These are phyloP conservation scores for Begonia peltatifolia DNA, from an alignment of 306 rosid species.

Conservation along the genomic window DNA sequence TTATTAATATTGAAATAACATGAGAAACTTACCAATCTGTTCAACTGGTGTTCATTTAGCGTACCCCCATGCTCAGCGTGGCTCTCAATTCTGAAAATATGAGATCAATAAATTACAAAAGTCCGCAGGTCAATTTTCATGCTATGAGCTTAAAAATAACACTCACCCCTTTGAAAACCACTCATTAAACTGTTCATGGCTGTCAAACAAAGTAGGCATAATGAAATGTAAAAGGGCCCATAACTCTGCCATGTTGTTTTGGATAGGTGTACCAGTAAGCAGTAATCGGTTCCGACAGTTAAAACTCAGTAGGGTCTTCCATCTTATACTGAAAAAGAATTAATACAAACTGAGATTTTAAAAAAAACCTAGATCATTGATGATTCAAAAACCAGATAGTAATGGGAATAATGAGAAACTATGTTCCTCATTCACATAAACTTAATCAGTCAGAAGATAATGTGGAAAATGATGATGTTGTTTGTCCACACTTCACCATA, in stretches of 20 bases:
- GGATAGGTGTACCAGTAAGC: conserved; percentile 94
- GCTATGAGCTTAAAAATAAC: conserved; percentile 10
- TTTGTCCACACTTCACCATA: no score
- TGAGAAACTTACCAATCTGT: conserved; percentile 65
- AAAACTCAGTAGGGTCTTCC: conserved; percentile 98
- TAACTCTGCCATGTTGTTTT: conserved; percentile 97
- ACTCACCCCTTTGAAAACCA: conserved; percentile 98
- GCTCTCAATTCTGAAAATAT: conserved; percentile 60
- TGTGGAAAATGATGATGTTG: no score
- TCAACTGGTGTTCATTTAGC: conserved; percentile 92
- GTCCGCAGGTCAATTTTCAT: conserved; percentile 1
- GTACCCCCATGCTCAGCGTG: conserved; percentile 99
- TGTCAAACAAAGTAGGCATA: conserved; percentile 95
- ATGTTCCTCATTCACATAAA: no score
- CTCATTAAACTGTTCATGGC: conserved; percentile 98
- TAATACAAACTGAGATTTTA: background rate
- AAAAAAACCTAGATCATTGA: background rate
- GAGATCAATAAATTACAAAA: conserved; percentile 2
- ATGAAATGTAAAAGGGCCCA: conserved; percentile 98
- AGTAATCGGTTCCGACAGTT: conserved; percentile 92
- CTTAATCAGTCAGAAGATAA: no score
- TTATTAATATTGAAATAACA: background rate
- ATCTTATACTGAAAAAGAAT: conserved; percentile 69
- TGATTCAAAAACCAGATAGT: no score
- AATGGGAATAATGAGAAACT: no score